Conservation (phyloP, 495 filamentous ascomycete species). For the Aspergillus sparsus region DNA sequence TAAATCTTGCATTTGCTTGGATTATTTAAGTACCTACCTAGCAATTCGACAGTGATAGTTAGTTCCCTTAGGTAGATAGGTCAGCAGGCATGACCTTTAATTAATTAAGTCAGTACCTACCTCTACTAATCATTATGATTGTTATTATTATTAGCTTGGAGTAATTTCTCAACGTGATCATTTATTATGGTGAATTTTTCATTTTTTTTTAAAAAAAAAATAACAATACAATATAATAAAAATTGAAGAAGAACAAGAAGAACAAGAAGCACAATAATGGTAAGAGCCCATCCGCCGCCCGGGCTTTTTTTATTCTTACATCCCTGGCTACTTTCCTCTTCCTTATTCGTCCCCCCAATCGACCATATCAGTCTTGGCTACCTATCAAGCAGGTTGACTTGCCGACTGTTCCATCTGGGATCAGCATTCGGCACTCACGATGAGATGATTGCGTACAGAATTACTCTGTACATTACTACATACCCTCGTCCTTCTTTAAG, state of each 20-base stretch:
- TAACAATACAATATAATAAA: too few species aligned
- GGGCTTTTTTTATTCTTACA: neutral
- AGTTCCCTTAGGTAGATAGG: too few species aligned
- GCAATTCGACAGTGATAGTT: too few species aligned
- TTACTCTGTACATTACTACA: neutral
- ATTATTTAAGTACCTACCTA: neutral
- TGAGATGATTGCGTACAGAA: neutral
- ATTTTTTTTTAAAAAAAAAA: too few species aligned
- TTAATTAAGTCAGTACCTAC: too few species aligned
- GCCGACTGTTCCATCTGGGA: neutral
- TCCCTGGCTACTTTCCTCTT: neutral
- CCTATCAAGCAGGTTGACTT: neutral
- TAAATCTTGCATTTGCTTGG: conserved; percentile 27
- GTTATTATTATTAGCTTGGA: too few species aligned
- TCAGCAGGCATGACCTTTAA: too few species aligned
- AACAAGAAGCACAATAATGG: neutral
- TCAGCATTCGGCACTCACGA: neutral
- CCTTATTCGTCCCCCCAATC: neutral
- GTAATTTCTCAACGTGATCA: too few species aligned
- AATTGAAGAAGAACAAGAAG: too few species aligned
- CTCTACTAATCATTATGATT: too few species aligned
- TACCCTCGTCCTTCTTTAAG: too few species aligned
- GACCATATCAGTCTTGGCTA: neutral
- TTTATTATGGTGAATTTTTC: too few species aligned
- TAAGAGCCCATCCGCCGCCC: neutral